phyloP scores from a whole-genome alignment of 768 basidiomycete species.

The Russula emetica region DNA sequence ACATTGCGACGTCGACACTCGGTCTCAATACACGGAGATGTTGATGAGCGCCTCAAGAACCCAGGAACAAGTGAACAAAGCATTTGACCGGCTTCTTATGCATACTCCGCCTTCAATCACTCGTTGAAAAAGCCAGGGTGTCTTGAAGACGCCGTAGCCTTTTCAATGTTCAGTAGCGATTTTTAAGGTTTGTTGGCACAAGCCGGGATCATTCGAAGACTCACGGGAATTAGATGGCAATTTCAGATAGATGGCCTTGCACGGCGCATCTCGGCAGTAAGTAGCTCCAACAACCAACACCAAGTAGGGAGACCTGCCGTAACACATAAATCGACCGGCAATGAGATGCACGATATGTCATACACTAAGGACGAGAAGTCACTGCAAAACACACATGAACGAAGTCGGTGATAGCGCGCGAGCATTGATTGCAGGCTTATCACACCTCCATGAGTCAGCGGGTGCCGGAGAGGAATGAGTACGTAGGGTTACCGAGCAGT shows the following conservation, averaged over 20 bases:
- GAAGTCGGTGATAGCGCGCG: background rate
- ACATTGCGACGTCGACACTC: background rate
- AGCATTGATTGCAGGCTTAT: too few species aligned
- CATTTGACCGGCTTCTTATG: background rate
- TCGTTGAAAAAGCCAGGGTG: background rate
- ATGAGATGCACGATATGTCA: background rate
- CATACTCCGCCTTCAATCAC: background rate
- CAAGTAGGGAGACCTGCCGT: background rate
- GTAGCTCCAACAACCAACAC: background rate
- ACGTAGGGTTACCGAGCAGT: background rate
- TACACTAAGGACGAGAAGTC: background rate
- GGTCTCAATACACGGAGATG: background rate
- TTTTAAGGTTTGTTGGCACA: background rate
- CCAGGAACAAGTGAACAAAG: background rate
- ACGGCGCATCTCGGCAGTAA: background rate
- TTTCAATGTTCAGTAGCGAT: constrained; percentile 1
- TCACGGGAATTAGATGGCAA: background rate
- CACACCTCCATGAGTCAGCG: background rate
- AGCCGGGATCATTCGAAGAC: background rate
- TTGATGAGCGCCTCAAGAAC: constrained; percentile 2
- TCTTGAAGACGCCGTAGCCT: background rate
- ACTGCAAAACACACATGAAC: background rate
- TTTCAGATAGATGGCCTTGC: background rate
- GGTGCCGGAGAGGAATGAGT: background rate
- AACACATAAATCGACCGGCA: background rate